Evolutionary conservation across 1,139 yeast species (phyloP).

Genomic region (Yamadazyma kanchanaburiensis): DNA sequence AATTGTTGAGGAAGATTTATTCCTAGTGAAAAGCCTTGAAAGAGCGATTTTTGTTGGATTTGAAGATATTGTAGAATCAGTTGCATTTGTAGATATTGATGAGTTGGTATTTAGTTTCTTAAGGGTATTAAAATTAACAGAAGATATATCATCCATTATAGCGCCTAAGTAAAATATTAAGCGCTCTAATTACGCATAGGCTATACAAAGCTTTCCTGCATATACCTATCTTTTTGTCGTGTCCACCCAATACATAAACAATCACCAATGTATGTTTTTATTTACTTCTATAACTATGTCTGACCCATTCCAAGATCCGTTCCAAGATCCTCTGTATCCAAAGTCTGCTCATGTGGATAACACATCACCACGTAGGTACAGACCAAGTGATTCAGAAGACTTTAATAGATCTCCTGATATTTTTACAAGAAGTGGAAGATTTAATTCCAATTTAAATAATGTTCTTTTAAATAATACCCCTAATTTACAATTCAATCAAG

Average conservation of each 20-base stretch:
- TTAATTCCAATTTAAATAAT: slow-evolving; percentile 13
- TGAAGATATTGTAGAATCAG: slow-evolving; percentile 21
- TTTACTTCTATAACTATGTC: slow-evolving; percentile 7
- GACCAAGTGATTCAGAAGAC: slow-evolving; percentile 20
- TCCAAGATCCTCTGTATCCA: slow-evolving; percentile 21
- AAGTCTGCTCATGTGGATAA: slow-evolving; percentile 42
- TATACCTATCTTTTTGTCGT: no score
- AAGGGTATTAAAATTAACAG: no score
- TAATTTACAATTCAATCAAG: slow-evolving; percentile 10
- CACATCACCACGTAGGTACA: slow-evolving; percentile 36
- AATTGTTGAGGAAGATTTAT: slow-evolving; percentile 22
- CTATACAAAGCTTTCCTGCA: no score
- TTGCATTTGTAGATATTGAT: slow-evolving; percentile 23
- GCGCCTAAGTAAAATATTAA: no score
- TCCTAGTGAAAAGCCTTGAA: slow-evolving; percentile 33
- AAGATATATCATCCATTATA: no score
- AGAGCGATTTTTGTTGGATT: slow-evolving; percentile 20
- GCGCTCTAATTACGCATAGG: no score
- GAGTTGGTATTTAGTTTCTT: slow-evolving; percentile 33
- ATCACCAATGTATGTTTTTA: no score
- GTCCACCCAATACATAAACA: no score
- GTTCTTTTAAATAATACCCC: slow-evolving; percentile 20
- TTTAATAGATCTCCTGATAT: slow-evolving; percentile 43
- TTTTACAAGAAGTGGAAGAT: slow-evolving; percentile 44
- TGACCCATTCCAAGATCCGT: slow-evolving; percentile 27